phyloP scores from a whole-genome alignment of 495 filamentous ascomycete genomes.

The Penicillium pancosmium region DNA sequence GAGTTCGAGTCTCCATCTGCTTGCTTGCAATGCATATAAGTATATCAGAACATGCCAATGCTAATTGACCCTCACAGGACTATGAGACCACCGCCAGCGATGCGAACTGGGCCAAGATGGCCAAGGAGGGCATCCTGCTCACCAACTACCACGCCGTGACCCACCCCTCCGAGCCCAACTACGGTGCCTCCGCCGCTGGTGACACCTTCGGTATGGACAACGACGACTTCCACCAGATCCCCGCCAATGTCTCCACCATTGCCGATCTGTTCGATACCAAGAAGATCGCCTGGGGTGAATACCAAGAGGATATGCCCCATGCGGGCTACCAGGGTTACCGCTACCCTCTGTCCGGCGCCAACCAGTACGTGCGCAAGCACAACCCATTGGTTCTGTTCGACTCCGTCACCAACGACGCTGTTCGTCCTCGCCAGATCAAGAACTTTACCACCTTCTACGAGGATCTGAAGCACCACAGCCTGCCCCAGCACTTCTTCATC shows the following conservation, averaged over 20 bases:
- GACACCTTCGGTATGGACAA: constrained; percentile 72
- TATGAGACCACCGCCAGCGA: constrained; percentile 54
- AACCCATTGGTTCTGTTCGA: constrained; percentile 66
- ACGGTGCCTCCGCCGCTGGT: constrained; percentile 62
- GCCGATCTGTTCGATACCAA: constrained; percentile 71
- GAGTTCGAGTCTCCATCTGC: background rate
- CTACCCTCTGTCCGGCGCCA: constrained; percentile 48
- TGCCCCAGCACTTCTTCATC: constrained; percentile 76
- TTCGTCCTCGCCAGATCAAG: constrained; percentile 64
- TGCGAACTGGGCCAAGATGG: constrained; percentile 57
- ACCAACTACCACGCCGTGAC: constrained; percentile 66
- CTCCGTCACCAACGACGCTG: constrained; percentile 54
- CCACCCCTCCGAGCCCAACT: constrained; percentile 75
- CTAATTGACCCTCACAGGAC: constrained; percentile 45
- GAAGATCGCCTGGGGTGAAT: constrained; percentile 68
- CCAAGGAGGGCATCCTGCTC: constrained; percentile 63
- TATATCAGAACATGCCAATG: constrained; percentile 8
- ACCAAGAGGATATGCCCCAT: constrained; percentile 71
- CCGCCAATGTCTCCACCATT: constrained; percentile 66
- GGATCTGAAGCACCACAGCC: constrained; percentile 56
- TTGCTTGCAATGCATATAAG: constrained; percentile 6
- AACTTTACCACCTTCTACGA: constrained; percentile 65
- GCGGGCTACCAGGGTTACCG: constrained; percentile 65
- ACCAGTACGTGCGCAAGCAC: constrained; percentile 80
- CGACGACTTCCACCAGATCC: constrained; percentile 60